A percentile compares a stretch with the other conserved stretches of the same genome.
Conservation (phyloP, 768 basidiomycete species). For the Tylopilus rubrobrunneus region DNA sequence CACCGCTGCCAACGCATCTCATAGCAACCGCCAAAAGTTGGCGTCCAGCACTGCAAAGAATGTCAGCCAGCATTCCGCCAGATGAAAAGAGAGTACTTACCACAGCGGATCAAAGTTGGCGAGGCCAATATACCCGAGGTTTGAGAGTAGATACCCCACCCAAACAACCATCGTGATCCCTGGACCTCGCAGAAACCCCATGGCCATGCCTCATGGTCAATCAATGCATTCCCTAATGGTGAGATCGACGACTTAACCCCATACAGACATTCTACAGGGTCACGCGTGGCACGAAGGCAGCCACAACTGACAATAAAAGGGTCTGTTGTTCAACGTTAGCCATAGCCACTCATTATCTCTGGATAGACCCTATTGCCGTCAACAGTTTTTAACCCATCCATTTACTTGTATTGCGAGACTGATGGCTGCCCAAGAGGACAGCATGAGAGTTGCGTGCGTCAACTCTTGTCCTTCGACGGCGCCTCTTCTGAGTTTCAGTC, state of each 20-base stretch:
- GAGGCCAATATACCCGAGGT: neutral
- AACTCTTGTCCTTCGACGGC: neutral
- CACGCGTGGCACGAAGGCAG: neutral
- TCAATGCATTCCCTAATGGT: neutral
- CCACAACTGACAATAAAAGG: conserved; percentile 1
- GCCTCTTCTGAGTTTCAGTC: conserved; percentile 1
- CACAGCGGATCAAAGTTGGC: neutral
- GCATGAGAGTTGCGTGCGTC: conserved; percentile 21
- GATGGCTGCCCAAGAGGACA: conserved; percentile 11
- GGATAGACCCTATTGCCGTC: neutral
- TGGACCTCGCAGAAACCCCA: conserved; percentile 5
- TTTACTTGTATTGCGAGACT: neutral
- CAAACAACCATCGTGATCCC: neutral
- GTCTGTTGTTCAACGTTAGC: neutral
- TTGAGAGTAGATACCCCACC: neutral
- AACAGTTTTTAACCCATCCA: neutral
- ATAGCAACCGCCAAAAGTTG: neutral
- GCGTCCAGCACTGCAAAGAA: neutral
- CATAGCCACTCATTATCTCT: neutral
- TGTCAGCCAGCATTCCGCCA: neutral
- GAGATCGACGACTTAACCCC: conserved; percentile 1
- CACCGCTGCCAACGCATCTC: no score
- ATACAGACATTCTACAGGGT: neutral
- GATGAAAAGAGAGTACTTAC: neutral
- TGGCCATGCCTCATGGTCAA: conserved; percentile 10